Evolutionary conservation across 2,329 filamentous ascomycete genomes (phyloP), one percentile per base, ranked within the genome.

Genomic region (Pezicula carpinea): DNA sequence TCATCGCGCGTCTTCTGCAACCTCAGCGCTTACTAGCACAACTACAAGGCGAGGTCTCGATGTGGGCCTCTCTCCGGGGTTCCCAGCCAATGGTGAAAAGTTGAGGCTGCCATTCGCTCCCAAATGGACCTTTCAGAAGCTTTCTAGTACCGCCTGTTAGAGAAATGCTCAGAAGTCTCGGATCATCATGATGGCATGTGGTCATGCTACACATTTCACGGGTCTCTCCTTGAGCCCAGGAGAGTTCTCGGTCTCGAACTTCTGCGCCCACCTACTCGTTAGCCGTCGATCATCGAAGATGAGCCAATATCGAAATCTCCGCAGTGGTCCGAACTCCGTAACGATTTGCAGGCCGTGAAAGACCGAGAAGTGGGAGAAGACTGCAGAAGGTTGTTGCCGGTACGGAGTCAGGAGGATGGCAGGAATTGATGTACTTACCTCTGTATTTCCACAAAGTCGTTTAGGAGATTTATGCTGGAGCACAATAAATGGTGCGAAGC

Each of bases 241-340:
- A 29, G 5, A 35, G n/a, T 32, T 14, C n/a, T 6, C 35, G 22
- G 22, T 19, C 18, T 23, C 19, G 10, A 40, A 22, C 18, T 22
- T 40, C 19, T 15, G n/a, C 38, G 10, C 38, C 38, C 38, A 19
- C 21, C 38, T 40, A n/a, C 22, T 26, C 26, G 26, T 29, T 29
- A 29, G 38, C 33, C n/a, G 33, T 26, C 38, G 38, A 40, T 40
- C 38, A 40, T 40, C 38, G 22, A 40, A 15, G 22, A 22, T 21
- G 38, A 40, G 19, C 38, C 38, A 40, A 40, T 40, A 40, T 40
- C 22, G 38, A 40, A 40, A 40, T 40, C 38, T 40, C 38, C 38
- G 38, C 26, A 5, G 38, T 40, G 18, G 35, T 18, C 35, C 35
- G n/a, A 38, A 38, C 35, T 13, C 7, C 35, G 35, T 38, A 38